These are phyloP conservation scores for Panicum hallii DNA, from an alignment of 202 grass and related monocot species.

Conservation along the genomic window DNA sequence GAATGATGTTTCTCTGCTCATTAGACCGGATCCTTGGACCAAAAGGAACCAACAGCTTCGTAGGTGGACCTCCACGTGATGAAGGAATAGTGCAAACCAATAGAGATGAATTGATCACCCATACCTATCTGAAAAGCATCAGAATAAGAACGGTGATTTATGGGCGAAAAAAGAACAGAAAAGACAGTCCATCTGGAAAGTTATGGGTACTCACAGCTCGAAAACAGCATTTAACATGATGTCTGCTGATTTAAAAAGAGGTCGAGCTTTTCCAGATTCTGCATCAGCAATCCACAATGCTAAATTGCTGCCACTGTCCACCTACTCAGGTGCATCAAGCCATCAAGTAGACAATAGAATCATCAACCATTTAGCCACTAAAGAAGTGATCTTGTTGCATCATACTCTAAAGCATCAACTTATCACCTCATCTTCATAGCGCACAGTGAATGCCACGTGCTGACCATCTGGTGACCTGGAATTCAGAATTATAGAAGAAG, in stretches of 20 bases:
- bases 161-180: not conserved
- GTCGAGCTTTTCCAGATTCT: slow-evolving; percentile 67
- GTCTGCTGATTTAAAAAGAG: slow-evolving; percentile 63
- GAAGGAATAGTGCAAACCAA: slow-evolving; percentile 71
- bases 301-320: slow-evolving; percentile 58
- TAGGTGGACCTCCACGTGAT: slow-evolving; percentile 66
- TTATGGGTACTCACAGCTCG: slow-evolving; percentile 57
- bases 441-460: slow-evolving; percentile 68
- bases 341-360: slow-evolving; percentile 36
- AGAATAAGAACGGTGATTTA: slow-evolving; percentile 14
- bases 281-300: slow-evolving; percentile 75
- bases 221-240: slow-evolving; percentile 76
- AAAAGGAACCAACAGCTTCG: slow-evolving; percentile 67
- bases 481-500: slow-evolving; percentile 17
- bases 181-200: slow-evolving; percentile 14
- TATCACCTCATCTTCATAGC: slow-evolving; percentile 67
- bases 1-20: slow-evolving; percentile 67
- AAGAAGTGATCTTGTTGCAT: not conserved
- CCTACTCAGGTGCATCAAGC: slow-evolving; percentile 48
- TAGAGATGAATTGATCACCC: slow-evolving; percentile 69
- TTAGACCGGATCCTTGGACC: slow-evolving; percentile 84
- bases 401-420: slow-evolving; percentile 31
- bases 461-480: slow-evolving; percentile 76
- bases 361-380: slow-evolving; percentile 19
- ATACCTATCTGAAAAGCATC: slow-evolving; percentile 65